Evolutionary conservation across 208 protist species (phyloP).

Genomic region (Leishmania tarentolae): DNA sequence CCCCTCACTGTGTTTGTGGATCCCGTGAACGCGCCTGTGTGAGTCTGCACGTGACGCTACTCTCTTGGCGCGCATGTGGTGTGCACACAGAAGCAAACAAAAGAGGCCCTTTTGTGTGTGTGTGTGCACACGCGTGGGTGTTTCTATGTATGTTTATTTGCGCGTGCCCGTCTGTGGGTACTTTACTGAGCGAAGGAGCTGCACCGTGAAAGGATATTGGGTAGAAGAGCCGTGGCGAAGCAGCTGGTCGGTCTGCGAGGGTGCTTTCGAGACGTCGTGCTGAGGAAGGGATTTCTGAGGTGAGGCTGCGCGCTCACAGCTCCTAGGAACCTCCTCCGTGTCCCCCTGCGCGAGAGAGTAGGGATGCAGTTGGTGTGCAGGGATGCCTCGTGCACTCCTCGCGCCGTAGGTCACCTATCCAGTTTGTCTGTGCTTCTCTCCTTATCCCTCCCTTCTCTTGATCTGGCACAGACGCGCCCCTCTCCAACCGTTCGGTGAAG

Average conservation of each 20-base stretch:
- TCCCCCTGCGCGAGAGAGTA: not conserved
- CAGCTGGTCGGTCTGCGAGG: not conserved
- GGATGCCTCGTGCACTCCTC: not conserved
- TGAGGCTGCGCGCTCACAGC: not conserved
- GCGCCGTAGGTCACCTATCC: not conserved
- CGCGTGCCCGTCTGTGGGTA: conserved; percentile 5
- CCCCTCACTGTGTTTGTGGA: not conserved
- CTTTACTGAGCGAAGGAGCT: not conserved
- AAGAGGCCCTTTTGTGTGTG: not conserved
- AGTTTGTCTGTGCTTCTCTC: not conserved
- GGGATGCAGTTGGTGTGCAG: no score
- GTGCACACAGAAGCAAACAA: not conserved
- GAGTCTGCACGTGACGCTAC: conserved; percentile 18
- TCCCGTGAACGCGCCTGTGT: not conserved
- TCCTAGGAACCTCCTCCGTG: not conserved
- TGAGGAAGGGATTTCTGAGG: not conserved
- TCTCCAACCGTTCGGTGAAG: not conserved
- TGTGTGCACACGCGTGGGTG: not conserved
- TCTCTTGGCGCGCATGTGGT: not conserved
- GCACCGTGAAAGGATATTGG: not conserved
- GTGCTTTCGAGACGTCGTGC: not conserved
- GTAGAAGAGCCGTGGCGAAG: not conserved
- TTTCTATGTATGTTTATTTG: conserved; percentile 15
- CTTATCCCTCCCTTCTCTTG: not conserved
- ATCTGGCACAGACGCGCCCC: not conserved